phyloP scores from a whole-genome alignment of 306 rosid species.

The Lathyrus aphaca region DNA sequence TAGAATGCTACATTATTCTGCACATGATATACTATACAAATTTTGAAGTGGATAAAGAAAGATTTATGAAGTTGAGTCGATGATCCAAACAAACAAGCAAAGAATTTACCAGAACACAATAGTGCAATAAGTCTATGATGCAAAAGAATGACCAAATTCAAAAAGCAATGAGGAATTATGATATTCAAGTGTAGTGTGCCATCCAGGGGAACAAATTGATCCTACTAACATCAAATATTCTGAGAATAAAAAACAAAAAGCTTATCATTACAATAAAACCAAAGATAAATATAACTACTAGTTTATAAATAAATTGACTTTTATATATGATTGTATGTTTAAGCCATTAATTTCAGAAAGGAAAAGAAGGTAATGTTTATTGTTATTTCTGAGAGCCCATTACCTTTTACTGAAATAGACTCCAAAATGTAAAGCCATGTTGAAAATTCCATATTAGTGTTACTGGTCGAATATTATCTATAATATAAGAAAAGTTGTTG shows the following conservation, averaged over 20 bases:
- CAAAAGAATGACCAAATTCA: conserved; percentile 23
- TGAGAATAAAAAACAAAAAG: conserved; percentile 36
- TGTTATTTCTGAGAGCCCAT: background rate
- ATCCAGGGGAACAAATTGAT: conserved; percentile 16
- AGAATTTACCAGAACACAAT: conserved; percentile 29
- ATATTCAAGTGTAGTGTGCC: conserved; percentile 24
- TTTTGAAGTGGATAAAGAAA: conserved; percentile 4
- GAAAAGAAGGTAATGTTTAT: conserved; percentile 30
- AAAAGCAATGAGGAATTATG: conserved; percentile 19
- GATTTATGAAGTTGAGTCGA: conserved; percentile 25
- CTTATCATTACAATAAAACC: conserved; percentile 14
- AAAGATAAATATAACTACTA: no score
- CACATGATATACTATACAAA: conserved; percentile 34
- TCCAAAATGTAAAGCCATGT: conserved; percentile 14
- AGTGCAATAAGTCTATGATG: conserved; percentile 6
- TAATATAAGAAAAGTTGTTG: no score
- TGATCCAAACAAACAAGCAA: conserved; percentile 36
- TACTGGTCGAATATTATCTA: conserved; percentile 2
- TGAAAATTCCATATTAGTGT: background rate
- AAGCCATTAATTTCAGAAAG: conserved; percentile 3
- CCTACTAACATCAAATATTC: conserved; percentile 39
- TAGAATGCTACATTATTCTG: conserved; percentile 31
- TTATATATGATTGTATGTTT: background rate
- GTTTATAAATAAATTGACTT: conserved; percentile 3
- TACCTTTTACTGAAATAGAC: conserved; percentile 10